A percentile compares a stretch with the other conserved stretches of the same genome.
Evolutionary conservation across 306 rosid genomes (phyloP).

Genomic region (Acacia melanoxylon): DNA sequence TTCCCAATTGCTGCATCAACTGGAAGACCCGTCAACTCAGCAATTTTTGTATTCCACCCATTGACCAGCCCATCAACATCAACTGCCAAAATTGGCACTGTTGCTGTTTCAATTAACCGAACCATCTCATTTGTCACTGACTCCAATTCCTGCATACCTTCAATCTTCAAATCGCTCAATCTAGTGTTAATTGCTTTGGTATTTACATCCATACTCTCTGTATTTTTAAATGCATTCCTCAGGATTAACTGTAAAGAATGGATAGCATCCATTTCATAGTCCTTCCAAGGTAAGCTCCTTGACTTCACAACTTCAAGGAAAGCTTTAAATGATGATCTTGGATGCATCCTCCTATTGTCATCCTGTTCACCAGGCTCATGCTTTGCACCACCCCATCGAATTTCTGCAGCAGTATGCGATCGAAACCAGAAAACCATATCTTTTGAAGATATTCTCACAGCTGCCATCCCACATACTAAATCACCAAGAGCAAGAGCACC

Average conservation of each 20-base stretch:
- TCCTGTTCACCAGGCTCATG: conserved; percentile 82
- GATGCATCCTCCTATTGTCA: conserved; percentile 85
- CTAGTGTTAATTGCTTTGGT: conserved; percentile 40
- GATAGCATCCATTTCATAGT: conserved; percentile 79
- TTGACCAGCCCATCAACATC: conserved; percentile 60
- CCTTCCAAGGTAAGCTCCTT: conserved; percentile 74
- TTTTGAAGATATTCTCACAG: conserved; percentile 61
- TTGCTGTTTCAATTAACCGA: conserved; percentile 69
- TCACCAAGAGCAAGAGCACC: conserved; percentile 63
- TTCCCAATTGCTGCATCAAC: conserved; percentile 64
- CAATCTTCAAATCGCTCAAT: conserved; percentile 59
- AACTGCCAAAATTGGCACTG: conserved; percentile 71
- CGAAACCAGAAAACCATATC: conserved; percentile 87
- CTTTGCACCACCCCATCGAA: conserved; percentile 87
- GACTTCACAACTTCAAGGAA: conserved; percentile 88
- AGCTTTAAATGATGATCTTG: conserved; percentile 95
- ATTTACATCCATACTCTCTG: conserved; percentile 21
- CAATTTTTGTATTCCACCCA: conserved; percentile 73
- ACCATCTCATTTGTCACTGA: conserved; percentile 80
- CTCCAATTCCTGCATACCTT: conserved; percentile 73
- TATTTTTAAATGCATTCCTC: conserved; percentile 62
- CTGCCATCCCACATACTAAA: conserved; percentile 72
- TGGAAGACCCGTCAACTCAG: conserved; percentile 68
- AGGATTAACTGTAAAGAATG: conserved; percentile 77
- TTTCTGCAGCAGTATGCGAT: conserved; percentile 75